phyloP scores from a whole-genome alignment of 2,329 filamentous ascomycete genomes.

The Botrytis aclada region DNA sequence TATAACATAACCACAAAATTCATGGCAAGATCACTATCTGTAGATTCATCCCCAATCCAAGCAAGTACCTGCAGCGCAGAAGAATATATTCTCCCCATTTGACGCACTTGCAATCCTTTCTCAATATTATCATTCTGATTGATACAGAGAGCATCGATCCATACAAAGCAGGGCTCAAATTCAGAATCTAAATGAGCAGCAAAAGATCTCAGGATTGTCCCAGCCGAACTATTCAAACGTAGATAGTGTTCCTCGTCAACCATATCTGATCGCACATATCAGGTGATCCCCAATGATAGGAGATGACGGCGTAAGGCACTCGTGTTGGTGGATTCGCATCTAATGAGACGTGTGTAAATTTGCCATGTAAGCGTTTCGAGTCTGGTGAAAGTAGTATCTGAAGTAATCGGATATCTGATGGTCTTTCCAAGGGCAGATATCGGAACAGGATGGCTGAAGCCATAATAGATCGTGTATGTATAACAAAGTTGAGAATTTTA shows the following conservation, averaged over 20 bases:
- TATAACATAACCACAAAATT: neutral
- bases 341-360: neutral
- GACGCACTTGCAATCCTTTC: neutral
- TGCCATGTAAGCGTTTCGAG: neutral
- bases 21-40: neutral
- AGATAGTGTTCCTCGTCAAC: neutral
- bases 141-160: neutral
- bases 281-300: neutral
- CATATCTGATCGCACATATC: neutral
- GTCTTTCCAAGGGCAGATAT: neutral
- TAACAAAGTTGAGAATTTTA: fast-evolving
- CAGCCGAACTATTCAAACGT: neutral
- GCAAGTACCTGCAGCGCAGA: neutral
- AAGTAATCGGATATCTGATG: neutral
- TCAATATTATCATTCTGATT: neutral
- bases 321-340: neutral
- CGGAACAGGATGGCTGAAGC: neutral
- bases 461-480: neutral
- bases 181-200: neutral
- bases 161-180: neutral
- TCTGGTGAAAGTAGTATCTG: neutral
- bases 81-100: neutral
- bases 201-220: neutral
- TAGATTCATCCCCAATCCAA: neutral
- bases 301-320: neutral